Evolutionary conservation across 2,329 filamentous ascomycete species (phyloP).

Genomic region (Colletotrichum filicis): DNA sequence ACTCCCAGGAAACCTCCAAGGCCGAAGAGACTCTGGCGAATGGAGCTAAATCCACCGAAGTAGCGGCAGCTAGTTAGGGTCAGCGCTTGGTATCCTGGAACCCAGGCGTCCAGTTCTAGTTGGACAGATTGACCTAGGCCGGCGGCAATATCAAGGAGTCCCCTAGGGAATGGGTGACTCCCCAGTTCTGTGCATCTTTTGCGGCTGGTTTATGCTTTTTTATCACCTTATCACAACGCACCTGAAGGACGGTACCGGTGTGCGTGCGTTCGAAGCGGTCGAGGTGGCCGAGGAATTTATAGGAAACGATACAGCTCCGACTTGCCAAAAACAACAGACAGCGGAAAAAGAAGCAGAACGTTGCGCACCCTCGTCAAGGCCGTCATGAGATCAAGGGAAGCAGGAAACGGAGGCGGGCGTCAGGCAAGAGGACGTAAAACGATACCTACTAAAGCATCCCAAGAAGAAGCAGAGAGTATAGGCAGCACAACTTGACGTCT

Average conservation of each 20-base stretch:
- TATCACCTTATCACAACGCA: not conserved
- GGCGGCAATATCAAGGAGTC: not conserved
- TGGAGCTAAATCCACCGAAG: conserved; percentile 13
- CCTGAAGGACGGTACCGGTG: not conserved
- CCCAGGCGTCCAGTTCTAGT: not conserved
- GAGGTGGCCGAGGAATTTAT: not conserved
- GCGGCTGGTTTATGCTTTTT: not conserved
- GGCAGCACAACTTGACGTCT: not conserved
- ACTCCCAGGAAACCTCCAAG: conserved; percentile 34
- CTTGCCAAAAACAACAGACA: not conserved
- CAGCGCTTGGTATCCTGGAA: not conserved
- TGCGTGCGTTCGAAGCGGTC: not conserved
- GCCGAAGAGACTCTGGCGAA: conserved; percentile 14
- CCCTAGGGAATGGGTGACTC: not conserved
- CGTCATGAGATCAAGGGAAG: not conserved
- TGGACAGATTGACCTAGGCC: not conserved
- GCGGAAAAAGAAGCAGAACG: not conserved
- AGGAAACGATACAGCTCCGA: not conserved
- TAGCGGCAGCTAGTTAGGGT: conserved; percentile 16
- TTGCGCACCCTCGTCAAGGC: not conserved
- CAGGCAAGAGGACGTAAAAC: not conserved
- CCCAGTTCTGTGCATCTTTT: not conserved
- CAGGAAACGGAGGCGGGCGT: not conserved
- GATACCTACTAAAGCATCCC: not conserved
- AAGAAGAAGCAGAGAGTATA: not conserved